Evolutionary conservation across 1,139 yeast species (phyloP).

Genomic region (Pichia sorboxylosa): DNA sequence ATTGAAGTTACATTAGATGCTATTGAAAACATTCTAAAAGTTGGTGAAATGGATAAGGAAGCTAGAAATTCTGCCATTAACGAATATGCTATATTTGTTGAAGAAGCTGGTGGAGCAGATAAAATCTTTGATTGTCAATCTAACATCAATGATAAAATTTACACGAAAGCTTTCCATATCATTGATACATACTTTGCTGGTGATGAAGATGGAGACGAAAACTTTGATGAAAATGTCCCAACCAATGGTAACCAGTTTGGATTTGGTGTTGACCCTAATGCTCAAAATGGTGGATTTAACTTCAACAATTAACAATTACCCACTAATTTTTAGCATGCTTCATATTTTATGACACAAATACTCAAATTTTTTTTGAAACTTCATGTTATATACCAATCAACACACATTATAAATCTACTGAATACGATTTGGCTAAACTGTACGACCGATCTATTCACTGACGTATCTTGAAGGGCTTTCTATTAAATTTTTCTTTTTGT

Average conservation of each 20-base stretch:
- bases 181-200: conserved; percentile 88
- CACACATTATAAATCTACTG: too few species aligned
- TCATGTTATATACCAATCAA: too few species aligned
- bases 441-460: too few species aligned
- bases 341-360: too few species aligned
- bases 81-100: conserved; percentile 82
- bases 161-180: conserved; percentile 79
- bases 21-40: conserved; percentile 80
- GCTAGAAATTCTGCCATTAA: conserved; percentile 56
- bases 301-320: conserved; percentile 30
- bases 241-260: conserved; percentile 65
- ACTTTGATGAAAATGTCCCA: conserved; percentile 48
- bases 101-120: conserved; percentile 98
- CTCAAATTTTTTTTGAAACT: too few species aligned
- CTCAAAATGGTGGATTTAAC: conserved; percentile 38
- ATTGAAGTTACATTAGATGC: conserved; percentile 95
- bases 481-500: too few species aligned
- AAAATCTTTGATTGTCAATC: conserved; percentile 89
- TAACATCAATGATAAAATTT: conserved; percentile 83
- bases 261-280: conserved; percentile 53
- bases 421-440: too few species aligned
- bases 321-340: too few species aligned
- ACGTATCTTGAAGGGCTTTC: too few species aligned
- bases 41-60: conserved; percentile 90
- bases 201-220: conserved; percentile 61